Base-by-base conservation (phyloP, 805 yeast genomes). In the Candida awuae region DNA sequence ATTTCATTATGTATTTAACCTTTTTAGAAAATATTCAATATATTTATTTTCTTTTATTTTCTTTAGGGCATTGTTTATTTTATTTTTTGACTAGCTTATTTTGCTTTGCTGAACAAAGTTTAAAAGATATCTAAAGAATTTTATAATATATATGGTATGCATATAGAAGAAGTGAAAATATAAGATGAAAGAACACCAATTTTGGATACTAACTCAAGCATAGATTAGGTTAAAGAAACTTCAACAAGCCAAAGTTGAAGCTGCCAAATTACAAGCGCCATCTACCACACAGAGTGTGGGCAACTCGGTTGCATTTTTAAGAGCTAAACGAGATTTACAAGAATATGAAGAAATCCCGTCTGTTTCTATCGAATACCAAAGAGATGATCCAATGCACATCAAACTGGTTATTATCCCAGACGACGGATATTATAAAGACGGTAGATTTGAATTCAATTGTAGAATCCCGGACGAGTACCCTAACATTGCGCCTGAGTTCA, bases 401-500 rank as follows among this genome's bases (percentile, higher is more conserved):
- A 63, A 65, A 32, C 67, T 86, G 13, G 47, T 54, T 7, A 70
- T 84, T 14, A 54, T 47, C 16, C 95, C 95, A 2, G 77, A 71
- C 39, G 82, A 79, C 50, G 95, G 95, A 6, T 71, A 70, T 52
- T 85, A 85, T 53, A 55, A 62, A 32, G 67, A 69, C n/a, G 95
- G 95, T 1, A 50, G 43, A n/a, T 84, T 90, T 61, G 56, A 56
- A 16, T 90, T 90, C 58, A 64, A 67, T n/a, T 74, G 88, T 33
- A 66, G 63, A 23, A 68, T 88, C 29, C 73, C 75, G 35, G 77
- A 75, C 29, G 79, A 77, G 48, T 90, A 79, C 60, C 98, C 98
- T 2, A 92, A 88, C 41, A 92, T 84, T 36, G 87, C 97, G 8
- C 98, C 98, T 8, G 83, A 78, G 54, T 86, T 87, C 39, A 70